Conservation (phyloP, 805 yeast genomes). For the Cyberlindnera mississippiensis region DNA sequence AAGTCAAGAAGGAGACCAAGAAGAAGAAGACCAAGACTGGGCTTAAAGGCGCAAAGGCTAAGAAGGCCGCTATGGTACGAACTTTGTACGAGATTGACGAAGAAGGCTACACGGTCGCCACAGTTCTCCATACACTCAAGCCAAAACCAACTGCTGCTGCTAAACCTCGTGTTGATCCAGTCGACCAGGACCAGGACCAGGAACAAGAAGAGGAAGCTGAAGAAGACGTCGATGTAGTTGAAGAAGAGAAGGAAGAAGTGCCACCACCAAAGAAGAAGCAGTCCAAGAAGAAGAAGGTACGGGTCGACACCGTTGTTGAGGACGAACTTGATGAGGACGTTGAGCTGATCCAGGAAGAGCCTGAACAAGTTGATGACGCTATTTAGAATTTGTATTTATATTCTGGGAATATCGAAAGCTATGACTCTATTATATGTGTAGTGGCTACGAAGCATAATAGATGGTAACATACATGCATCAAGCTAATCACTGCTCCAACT, state of each 20-base stretch:
- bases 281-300: background rate
- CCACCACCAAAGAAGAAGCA: too few species aligned
- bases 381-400: background rate
- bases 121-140: conserved; percentile 27
- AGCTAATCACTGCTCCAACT: conserved; percentile 7
- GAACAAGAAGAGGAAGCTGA: conserved; percentile 29
- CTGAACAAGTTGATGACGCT: background rate
- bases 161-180: conserved; percentile 17
- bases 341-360: background rate
- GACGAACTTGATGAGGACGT: background rate
- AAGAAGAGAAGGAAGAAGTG: background rate
- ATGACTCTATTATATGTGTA: too few species aligned
- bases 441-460: too few species aligned
- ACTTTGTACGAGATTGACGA: conserved; percentile 28
- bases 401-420: too few species aligned
- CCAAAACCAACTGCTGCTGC: conserved; percentile 33
- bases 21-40: conserved; percentile 12
- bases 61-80: conserved; percentile 18
- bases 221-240: background rate
- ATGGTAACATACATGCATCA: too few species aligned
- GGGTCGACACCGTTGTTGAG: background rate
- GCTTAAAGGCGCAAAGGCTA: conserved; percentile 6
- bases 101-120: conserved; percentile 24
- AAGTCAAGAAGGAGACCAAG: conserved; percentile 14
- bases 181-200: conserved; percentile 24